Conservation (phyloP, 495 filamentous ascomycete species). For the Talaromyces ruber region DNA sequence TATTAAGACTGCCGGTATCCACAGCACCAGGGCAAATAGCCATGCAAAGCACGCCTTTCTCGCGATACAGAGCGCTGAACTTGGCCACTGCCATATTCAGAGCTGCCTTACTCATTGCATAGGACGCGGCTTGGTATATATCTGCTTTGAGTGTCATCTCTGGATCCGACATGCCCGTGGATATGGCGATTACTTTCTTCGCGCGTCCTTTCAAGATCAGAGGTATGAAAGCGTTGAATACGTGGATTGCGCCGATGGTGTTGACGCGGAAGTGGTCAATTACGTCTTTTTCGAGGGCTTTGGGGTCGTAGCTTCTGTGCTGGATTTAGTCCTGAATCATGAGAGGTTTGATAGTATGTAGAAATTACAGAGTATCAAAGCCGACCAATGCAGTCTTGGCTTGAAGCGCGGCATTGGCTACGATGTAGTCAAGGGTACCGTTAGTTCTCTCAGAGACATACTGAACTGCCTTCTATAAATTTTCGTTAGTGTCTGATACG, state of each 20-base stretch:
- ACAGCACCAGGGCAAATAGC: slow-evolving; percentile 14
- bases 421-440: slow-evolving; percentile 26
- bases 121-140: slow-evolving; percentile 15
- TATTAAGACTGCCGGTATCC: slow-evolving; percentile 16
- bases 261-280: slow-evolving; percentile 21
- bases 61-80: slow-evolving; percentile 5
- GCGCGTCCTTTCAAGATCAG: slow-evolving; percentile 26
- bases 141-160: slow-evolving; percentile 16
- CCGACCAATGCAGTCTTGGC: slow-evolving; percentile 47
- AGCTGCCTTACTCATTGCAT: slow-evolving; percentile 31
- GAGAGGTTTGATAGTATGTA: not conserved
- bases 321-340: not conserved
- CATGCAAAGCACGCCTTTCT: slow-evolving; percentile 8
- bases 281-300: slow-evolving; percentile 13
- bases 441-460: slow-evolving; percentile 21
- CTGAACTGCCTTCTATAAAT: slow-evolving; percentile 16
- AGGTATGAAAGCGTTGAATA: slow-evolving; percentile 36
- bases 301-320: slow-evolving; percentile 13
- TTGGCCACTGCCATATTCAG: not conserved
- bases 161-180: slow-evolving; percentile 22
- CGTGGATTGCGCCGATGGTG: slow-evolving; percentile 28
- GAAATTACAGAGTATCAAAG: slow-evolving; percentile 6
- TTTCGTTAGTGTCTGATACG: not conserved
- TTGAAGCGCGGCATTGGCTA: slow-evolving; percentile 35
- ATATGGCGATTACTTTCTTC: slow-evolving; percentile 41